phyloP scores from a whole-genome alignment of 2,329 filamentous ascomycete species.

The Aaosphaeria pasadenensis region DNA sequence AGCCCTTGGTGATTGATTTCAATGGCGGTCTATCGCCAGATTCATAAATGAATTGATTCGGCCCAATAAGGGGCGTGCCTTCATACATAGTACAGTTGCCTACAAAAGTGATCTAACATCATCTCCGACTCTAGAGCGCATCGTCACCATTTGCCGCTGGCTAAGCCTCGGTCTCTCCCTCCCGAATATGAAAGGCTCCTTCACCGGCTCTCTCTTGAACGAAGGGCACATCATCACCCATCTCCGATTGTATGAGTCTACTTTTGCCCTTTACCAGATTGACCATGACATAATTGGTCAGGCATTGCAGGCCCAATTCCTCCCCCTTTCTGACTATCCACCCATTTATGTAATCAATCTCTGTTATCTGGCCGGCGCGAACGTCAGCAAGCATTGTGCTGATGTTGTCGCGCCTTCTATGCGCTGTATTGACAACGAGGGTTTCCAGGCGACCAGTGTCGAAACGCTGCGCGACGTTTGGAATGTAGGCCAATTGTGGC shows the following conservation, averaged over 20 bases:
- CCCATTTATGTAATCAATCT: slow-evolving; percentile 83
- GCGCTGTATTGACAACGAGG: slow-evolving; percentile 54
- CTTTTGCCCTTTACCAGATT: slow-evolving; percentile 71
- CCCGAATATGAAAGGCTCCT: slow-evolving; percentile 1
- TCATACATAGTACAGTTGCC: too few relatives aligned
- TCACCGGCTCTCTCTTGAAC: slow-evolving; percentile 10
- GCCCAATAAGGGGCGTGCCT: too few relatives aligned
- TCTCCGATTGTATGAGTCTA: slow-evolving; percentile 42
- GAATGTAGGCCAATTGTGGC: slow-evolving; percentile 67
- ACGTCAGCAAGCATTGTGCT: slow-evolving; percentile 70
- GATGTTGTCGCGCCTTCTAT: slow-evolving; percentile 54
- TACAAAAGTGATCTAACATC: neutral
- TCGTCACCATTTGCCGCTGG: too few relatives aligned
- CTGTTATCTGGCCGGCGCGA: slow-evolving; percentile 59
- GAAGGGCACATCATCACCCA: slow-evolving; percentile 39
- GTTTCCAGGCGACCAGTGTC: slow-evolving; percentile 60
- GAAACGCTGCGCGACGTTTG: slow-evolving; percentile 59
- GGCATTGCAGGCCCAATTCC: slow-evolving; percentile 68
- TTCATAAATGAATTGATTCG: too few relatives aligned
- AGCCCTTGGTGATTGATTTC: too few relatives aligned
- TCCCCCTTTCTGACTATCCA: slow-evolving; percentile 76
- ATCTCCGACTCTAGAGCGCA: neutral
- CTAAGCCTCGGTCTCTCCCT: neutral
- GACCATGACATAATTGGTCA: slow-evolving; percentile 70
- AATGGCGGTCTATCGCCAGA: too few relatives aligned